Evolutionary conservation across 345 rosid species (phyloP), one percentile per base, ranked within the genome.

Genomic region (Adansonia digitata): DNA sequence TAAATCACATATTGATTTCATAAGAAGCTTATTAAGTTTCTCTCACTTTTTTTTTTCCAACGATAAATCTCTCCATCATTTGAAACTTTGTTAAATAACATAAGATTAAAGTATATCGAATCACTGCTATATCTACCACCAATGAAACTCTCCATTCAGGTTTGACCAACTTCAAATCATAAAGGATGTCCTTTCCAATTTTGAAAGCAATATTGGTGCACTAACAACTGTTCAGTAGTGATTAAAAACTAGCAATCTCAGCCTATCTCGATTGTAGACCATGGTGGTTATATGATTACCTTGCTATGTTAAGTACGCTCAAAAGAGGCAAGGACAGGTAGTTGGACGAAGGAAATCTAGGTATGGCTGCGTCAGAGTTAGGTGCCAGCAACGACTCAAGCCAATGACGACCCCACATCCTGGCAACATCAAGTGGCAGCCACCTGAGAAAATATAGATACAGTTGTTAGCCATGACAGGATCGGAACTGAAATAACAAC

Each of bases 351-450:
- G 90, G 87, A 83, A 95, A 95, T 77, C 81, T 64, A 18, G 97
- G 98, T 68, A 95, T 82, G 63, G 65, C 75, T 0, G 88, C 72
- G 56, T 90, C 94, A 65, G 97, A 90, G 79, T 78, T 86, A 34
- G 97, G 98, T 3, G 91, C 79, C 82, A 93, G 81, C 68, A 93
- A 79, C 0, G 94, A 88, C 85, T 93, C 99, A 70, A 95, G 97
- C 99, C 99, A 93, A 79, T 95, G 99, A 69, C 94, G 94, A 45
- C 97, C 97, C 99, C 99, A 95, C 93, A 93, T 95, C 76, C 90
- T 86, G 42, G 99, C 98, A 83, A 93, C 93, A 84, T 95, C 99
- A 84, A 90, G 87, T 46, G 99, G 97, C 81, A 91, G 81, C 98
- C 99, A 93, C 84, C 98, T 95, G 82, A 78, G 75, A 71, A 71